Evolutionary conservation across 306 rosid genomes (phyloP), one percentile per base, ranked within the genome.

Genomic region (Mucuna pruriens): DNA sequence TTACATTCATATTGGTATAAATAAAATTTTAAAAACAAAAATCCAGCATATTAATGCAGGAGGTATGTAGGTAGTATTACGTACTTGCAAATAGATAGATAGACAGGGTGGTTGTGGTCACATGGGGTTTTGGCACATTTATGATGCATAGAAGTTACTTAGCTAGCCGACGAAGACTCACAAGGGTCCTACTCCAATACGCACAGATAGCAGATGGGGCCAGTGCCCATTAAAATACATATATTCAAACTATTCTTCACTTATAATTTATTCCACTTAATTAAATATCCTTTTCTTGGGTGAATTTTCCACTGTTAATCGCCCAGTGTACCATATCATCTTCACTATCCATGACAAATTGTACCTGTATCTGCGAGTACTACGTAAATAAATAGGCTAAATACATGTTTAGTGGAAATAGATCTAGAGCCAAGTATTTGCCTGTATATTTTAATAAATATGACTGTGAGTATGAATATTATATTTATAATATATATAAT

Each of bases 101-200:
- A n/a, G n/a, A 63, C 60, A 48, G 63, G 31, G 22, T 45, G 78
- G 38, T 63, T 39, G 46, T 22, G 31, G 19, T 49, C 84, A 74
- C 84, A 55, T 81, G 84, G 76, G 19, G 1, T 40, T 64, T 64
- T 25, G 75, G 74, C 39, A 36, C 19, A 45, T 23, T 71, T 29
- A 45, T 80, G 48, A 71, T 33, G 9, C 29, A 74, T 64, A 40
- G 20, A 16, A 22, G 42, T 69, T 55, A 2, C 69, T 23, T 63
- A 13, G 22, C 45, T 36, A 38, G 38, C 6, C 11, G 29, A 55
- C 51, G 9, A 38, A 74, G 2, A 22, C 22, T 0, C 16, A 11
- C 22, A 15, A 17, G 66, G 52, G 68, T 73, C 77, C 77, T 39
- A 33, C 33, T 31, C 11, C 48, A 17, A 72, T 16, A n/a, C n/a